Percentiles rank a stretch among this genome's conserved stretches.
These are phyloP conservation scores for Spiraea crenata DNA, from an alignment of 331 rosid species.

Conservation along the genomic window DNA sequence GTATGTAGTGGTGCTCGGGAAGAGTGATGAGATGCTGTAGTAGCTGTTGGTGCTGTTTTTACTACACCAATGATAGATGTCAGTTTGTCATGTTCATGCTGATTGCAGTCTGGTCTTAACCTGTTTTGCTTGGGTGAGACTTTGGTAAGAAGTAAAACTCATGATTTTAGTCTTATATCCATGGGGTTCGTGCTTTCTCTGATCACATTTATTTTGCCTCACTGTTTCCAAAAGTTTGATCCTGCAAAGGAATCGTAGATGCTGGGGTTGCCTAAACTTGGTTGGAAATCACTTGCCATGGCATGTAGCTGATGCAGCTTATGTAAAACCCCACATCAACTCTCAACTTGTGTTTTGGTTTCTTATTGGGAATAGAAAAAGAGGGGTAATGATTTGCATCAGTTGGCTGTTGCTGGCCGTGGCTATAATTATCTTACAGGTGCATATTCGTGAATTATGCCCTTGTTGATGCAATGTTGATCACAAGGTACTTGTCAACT, in stretches of 20 bases:
- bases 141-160: conserved; percentile 34
- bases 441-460: conserved; percentile 3
- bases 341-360: neutral
- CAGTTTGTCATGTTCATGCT: conserved; percentile 31
- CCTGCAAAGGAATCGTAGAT: conserved; percentile 32
- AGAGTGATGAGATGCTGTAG: conserved; percentile 40
- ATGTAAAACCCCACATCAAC: conserved; percentile 8
- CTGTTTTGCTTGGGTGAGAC: conserved; percentile 29
- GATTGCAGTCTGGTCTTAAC: conserved; percentile 39
- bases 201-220: conserved; percentile 23
- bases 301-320: conserved; percentile 35
- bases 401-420: conserved; percentile 19
- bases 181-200: conserved; percentile 23
- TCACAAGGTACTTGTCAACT: neutral
- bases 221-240: conserved; percentile 32
- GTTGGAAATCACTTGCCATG: conserved; percentile 29
- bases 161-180: conserved; percentile 21
- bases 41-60: conserved; percentile 43
- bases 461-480: conserved; percentile 8
- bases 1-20: conserved; percentile 49
- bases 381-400: neutral
- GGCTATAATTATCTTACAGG: neutral
- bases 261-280: conserved; percentile 42
- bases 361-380: neutral
- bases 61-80: conserved; percentile 32